Conservation (phyloP, 2,329 filamentous ascomycete genomes). For the Lasiodiplodia citricola region DNA sequence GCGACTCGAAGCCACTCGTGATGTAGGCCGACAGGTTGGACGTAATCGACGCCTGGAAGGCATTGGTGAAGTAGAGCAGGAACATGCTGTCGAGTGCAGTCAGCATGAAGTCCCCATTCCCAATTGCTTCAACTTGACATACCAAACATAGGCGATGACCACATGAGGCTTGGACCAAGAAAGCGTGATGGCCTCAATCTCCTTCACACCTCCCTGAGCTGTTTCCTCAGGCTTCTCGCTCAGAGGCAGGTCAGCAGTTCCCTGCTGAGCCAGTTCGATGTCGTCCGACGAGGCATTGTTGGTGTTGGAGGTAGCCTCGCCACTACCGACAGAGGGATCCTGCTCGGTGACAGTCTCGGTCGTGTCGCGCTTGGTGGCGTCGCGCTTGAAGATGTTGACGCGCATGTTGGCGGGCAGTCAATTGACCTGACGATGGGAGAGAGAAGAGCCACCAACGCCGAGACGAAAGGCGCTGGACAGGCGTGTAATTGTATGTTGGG, state of each 20-base stretch:
- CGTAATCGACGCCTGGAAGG: constrained; percentile 46
- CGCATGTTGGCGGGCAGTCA: background rate
- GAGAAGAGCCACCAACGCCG: background rate
- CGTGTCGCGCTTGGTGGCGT: background rate
- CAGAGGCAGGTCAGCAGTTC: background rate
- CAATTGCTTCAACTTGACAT: constrained; percentile 29
- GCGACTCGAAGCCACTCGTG: constrained; percentile 35
- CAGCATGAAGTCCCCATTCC: background rate
- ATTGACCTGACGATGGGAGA: background rate
- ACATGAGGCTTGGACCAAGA: constrained; percentile 47
- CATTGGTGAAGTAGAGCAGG: constrained; percentile 51
- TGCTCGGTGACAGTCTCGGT: background rate
- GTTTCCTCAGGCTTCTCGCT: constrained; percentile 32
- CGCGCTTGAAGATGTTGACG: constrained; percentile 11
- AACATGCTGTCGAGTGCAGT: constrained; percentile 35
- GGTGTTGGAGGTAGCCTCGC: background rate
- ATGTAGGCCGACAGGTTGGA: constrained; percentile 43
- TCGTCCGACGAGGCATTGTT: background rate
- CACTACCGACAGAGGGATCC: background rate
- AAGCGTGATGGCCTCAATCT: constrained; percentile 47
- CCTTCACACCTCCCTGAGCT: constrained; percentile 47
- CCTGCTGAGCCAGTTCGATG: background rate
- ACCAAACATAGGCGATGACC: constrained; percentile 45
- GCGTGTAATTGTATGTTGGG: constrained; percentile 3
- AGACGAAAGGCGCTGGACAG: background rate